phyloP scores from a whole-genome alignment of 2,329 filamentous ascomycete species.

The Clonostachys solani region DNA sequence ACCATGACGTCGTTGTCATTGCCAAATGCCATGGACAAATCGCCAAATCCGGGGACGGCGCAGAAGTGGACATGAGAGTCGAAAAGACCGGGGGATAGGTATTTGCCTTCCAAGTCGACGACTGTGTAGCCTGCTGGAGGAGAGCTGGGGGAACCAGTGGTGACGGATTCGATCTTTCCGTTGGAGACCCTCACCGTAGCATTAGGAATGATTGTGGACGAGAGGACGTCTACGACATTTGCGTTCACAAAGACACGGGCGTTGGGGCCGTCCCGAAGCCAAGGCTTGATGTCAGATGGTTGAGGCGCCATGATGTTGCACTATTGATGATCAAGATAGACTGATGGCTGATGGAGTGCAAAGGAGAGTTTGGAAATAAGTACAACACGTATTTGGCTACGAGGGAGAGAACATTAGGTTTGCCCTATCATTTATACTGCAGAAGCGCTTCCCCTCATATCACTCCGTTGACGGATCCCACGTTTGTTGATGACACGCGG shows the following conservation, averaged over 20 bases:
- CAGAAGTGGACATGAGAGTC: slow-evolving; percentile 25
- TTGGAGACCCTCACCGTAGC: slow-evolving; percentile 23
- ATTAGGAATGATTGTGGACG: slow-evolving; percentile 21
- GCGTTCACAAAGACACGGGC: slow-evolving; percentile 33
- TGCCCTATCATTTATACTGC: neutral
- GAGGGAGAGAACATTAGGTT: neutral
- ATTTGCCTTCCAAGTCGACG: slow-evolving; percentile 18
- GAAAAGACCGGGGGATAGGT: slow-evolving; percentile 24
- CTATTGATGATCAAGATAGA: neutral
- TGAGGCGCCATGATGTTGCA: neutral
- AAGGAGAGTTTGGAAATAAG: too few relatives aligned
- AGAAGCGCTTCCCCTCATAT: neutral
- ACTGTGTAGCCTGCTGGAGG: neutral
- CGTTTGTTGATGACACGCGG: neutral
- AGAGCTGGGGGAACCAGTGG: neutral
- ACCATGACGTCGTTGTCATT: slow-evolving; percentile 27
- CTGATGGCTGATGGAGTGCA: too few relatives aligned
- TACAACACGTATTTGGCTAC: too few relatives aligned
- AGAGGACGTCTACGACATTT: slow-evolving; percentile 33
- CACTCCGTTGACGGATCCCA: neutral
- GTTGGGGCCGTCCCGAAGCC: slow-evolving; percentile 7
- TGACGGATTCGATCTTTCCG: slow-evolving; percentile 25
- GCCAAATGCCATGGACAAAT: slow-evolving; percentile 7
- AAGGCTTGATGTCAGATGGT: slow-evolving; percentile 10
- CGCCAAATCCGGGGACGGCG: slow-evolving; percentile 17